Percentiles rank a stretch among this genome's conserved stretches.
Conservation (phyloP, 768 basidiomycete genomes). For the Naematelia encephala region DNA sequence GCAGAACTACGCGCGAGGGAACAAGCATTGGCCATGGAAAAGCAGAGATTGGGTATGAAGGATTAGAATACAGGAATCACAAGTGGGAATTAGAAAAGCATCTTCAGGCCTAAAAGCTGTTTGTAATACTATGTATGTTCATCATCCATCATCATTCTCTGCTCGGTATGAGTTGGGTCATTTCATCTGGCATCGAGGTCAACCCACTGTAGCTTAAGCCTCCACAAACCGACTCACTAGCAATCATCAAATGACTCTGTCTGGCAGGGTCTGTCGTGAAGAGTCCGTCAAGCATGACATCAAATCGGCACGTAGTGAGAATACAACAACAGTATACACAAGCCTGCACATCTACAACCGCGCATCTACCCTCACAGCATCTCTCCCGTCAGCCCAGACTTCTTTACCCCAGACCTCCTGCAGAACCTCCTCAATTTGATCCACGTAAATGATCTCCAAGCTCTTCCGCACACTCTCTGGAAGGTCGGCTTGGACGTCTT, state of each 20-base stretch:
- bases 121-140: background rate
- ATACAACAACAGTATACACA: background rate
- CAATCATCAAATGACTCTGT: too few relatives aligned
- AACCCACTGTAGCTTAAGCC: too few relatives aligned
- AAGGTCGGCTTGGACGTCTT: slow-evolving; percentile 77
- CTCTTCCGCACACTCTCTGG: slow-evolving; percentile 67
- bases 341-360: slow-evolving; percentile 19
- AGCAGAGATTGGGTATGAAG: slow-evolving; percentile 59
- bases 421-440: slow-evolving; percentile 72
- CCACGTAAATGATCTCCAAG: slow-evolving; percentile 78
- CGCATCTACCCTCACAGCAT: slow-evolving; percentile 17
- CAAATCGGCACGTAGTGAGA: too few relatives aligned
- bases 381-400: slow-evolving; percentile 4
- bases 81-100: background rate
- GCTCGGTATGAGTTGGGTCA: too few relatives aligned
- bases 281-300: too few relatives aligned
- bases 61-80: slow-evolving; percentile 9
- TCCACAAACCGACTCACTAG: too few relatives aligned
- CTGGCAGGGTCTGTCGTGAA: too few relatives aligned
- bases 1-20: slow-evolving; percentile 87
- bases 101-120: background rate
- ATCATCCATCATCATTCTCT: too few relatives aligned
- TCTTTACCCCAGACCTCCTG: slow-evolving; percentile 58
- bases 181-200: too few relatives aligned
- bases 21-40: slow-evolving; percentile 80